These are phyloP conservation scores for Dendrobium catenatum DNA, from an alignment of 106 monocot species.

Conservation along the genomic window DNA sequence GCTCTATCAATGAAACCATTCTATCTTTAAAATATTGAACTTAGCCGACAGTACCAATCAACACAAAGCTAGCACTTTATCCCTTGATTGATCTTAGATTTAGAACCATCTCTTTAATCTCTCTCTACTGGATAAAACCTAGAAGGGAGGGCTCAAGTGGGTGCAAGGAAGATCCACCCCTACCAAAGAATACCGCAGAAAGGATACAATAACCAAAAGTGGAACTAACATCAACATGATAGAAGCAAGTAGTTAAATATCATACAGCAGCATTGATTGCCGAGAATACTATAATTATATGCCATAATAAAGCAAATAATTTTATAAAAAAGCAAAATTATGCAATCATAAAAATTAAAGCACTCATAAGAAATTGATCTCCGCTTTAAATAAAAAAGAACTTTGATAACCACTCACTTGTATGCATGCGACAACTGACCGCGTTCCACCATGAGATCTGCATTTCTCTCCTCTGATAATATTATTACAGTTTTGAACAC, in stretches of 20 bases:
- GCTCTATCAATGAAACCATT: too few relatives aligned
- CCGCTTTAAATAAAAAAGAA: not conserved
- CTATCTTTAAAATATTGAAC: too few relatives aligned
- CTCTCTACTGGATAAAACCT: too few relatives aligned
- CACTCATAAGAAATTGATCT: not conserved
- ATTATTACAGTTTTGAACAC: slow-evolving; percentile 95
- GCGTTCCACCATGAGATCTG: slow-evolving; percentile 58
- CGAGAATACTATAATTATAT: not conserved
- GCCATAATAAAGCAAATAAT: not conserved
- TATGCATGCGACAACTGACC: slow-evolving; percentile 51
- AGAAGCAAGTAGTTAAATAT: not conserved
- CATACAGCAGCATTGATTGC: not conserved
- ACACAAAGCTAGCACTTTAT: too few relatives aligned
- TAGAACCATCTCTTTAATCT: too few relatives aligned
- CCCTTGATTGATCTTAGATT: too few relatives aligned
- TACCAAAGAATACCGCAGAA: too few relatives aligned
- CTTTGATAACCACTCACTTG: slow-evolving; percentile 47
- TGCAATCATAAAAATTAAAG: not conserved
- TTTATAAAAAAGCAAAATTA: not conserved
- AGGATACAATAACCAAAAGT: not conserved
- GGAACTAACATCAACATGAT: not conserved
- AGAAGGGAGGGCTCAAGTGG: too few relatives aligned
- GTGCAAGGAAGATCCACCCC: too few relatives aligned
- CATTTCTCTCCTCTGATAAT: slow-evolving; percentile 54
- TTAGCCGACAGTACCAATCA: too few relatives aligned